Percentiles rank a stretch among this genome's conserved stretches.
Evolutionary conservation across 495 filamentous ascomycete genomes (phyloP).

Genomic region (Neohortaea acidophila): DNA sequence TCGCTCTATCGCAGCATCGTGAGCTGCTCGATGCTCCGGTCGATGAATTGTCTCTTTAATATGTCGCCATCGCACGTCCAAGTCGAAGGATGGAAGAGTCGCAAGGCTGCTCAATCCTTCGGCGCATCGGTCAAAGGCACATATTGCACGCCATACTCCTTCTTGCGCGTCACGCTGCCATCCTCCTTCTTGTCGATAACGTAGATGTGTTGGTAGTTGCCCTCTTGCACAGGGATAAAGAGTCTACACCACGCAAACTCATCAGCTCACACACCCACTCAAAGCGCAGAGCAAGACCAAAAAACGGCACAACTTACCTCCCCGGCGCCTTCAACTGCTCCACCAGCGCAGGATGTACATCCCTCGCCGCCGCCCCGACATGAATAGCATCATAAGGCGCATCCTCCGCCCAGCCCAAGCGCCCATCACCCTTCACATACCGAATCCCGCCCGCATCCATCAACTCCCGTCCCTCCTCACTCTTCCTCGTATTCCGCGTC

Average conservation of each 20-base stretch:
- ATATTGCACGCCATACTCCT: slow-evolving; percentile 71
- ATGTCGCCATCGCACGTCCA: no score
- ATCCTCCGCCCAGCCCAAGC: slow-evolving; percentile 45
- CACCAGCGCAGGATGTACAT: slow-evolving; percentile 56
- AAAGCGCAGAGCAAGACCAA: slow-evolving; percentile 1
- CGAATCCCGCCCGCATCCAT: slow-evolving; percentile 45
- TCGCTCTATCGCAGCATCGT: no score
- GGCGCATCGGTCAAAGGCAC: slow-evolving; percentile 88
- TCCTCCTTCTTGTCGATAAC: slow-evolving; percentile 73
- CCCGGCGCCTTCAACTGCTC: slow-evolving; percentile 70
- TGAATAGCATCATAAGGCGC: slow-evolving; percentile 82
- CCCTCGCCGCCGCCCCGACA: slow-evolving; percentile 74
- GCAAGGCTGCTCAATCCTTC: background rate
- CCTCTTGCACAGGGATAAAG: slow-evolving; percentile 54
- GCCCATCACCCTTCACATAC: slow-evolving; percentile 70
- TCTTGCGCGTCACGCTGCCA: slow-evolving; percentile 59
- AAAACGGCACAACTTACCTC: no score
- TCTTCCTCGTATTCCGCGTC: slow-evolving; percentile 57
- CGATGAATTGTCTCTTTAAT: no score
- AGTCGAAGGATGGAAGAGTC: no score
- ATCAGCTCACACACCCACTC: background rate
- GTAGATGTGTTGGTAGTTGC: slow-evolving; percentile 62
- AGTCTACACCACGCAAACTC: slow-evolving; percentile 12
- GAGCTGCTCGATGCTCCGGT: no score
- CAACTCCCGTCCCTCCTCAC: slow-evolving; percentile 44